Evolutionary conservation across 2,329 filamentous ascomycete genomes (phyloP).

Genomic region (Niveomyces coronatus): DNA sequence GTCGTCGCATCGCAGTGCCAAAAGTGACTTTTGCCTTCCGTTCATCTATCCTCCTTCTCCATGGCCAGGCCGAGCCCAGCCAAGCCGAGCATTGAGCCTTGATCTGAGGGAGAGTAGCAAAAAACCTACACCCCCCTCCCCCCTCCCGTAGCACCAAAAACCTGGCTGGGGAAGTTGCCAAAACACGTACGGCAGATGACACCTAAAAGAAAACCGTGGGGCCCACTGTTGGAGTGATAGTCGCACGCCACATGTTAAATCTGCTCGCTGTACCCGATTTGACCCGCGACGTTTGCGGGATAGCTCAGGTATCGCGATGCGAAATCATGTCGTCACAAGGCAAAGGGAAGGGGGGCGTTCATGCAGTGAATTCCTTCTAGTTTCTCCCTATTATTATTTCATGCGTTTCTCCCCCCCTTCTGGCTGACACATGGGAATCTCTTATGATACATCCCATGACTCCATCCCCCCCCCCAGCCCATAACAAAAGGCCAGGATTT

Average conservation of each 20-base stretch:
- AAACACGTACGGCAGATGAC: conserved; percentile 1
- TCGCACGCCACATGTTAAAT: background rate
- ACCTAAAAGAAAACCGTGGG: background rate
- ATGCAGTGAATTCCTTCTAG: conserved; percentile 3
- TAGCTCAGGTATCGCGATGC: conserved; percentile 4
- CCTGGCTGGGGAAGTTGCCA: background rate
- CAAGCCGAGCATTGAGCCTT: too few relatives aligned
- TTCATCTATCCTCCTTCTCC: too few relatives aligned
- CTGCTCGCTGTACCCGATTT: background rate
- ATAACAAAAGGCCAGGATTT: too few relatives aligned
- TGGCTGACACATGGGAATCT: conserved; percentile 7
- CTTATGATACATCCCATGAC: conserved; percentile 9
- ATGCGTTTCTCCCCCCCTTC: too few relatives aligned
- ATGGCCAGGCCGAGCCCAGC: too few relatives aligned
- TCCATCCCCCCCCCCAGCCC: conserved; percentile 1
- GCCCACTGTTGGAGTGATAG: background rate
- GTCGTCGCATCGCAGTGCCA: too few relatives aligned
- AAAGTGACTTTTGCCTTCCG: too few relatives aligned
- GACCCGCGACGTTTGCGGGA: too few relatives aligned
- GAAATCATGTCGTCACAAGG: conserved; percentile 11
- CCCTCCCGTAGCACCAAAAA: too few relatives aligned
- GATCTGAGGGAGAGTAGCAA: background rate
- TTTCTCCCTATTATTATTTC: background rate
- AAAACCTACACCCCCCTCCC: too few relatives aligned
- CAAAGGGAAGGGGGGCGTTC: too few relatives aligned